phyloP scores from a whole-genome alignment of 1,139 yeast genomes.

The Hyphopichia khmerensis region DNA sequence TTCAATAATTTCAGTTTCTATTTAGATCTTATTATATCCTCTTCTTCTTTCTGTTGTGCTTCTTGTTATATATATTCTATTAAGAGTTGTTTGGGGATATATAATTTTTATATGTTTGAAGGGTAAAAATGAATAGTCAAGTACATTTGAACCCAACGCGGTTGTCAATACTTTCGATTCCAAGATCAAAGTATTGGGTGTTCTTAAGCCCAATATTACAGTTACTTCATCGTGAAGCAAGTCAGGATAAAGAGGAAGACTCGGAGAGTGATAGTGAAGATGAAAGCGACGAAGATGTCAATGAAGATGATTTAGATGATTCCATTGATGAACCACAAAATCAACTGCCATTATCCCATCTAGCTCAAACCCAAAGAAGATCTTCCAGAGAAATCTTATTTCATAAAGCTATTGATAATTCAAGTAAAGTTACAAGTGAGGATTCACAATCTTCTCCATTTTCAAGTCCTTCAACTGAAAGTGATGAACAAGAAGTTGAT shows the following conservation, averaged over 20 bases:
- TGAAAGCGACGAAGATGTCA: slow-evolving; percentile 9
- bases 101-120: not conserved
- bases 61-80: not conserved
- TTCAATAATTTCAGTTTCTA: not conserved
- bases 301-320: not conserved
- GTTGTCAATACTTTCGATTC: slow-evolving; percentile 48
- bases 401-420: slow-evolving; percentile 17
- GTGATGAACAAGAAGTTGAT: slow-evolving; percentile 14
- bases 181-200: slow-evolving; percentile 50
- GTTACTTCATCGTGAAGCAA: slow-evolving; percentile 29
- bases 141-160: slow-evolving; percentile 45
- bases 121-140: slow-evolving; percentile 28
- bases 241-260: slow-evolving; percentile 19
- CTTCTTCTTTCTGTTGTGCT: not conserved
- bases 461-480: not conserved
- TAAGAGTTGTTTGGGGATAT: too few species aligned
- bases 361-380: not conserved
- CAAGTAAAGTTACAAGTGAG: slow-evolving; percentile 15
- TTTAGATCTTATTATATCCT: not conserved
- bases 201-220: slow-evolving; percentile 47
- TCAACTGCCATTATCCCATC: not conserved
- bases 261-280: slow-evolving; percentile 12
- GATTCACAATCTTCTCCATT: not conserved
- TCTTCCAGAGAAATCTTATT: not conserved
- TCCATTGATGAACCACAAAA: not conserved